These are phyloP conservation scores for Mycena sanguinolenta DNA, from an alignment of 768 basidiomycete genomes.

Conservation along the genomic window DNA sequence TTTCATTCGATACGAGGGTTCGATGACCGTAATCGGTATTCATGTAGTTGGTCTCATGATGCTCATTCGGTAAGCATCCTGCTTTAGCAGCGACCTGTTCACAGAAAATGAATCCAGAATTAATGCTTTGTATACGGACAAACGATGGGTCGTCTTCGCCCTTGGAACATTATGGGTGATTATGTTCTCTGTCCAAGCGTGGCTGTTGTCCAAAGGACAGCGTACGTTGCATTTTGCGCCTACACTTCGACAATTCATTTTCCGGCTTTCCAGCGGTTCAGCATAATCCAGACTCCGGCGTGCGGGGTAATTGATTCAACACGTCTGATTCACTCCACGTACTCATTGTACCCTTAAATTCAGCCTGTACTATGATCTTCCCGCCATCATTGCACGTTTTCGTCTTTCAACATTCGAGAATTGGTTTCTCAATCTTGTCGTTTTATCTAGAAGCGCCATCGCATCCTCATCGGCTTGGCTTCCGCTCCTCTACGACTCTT, in stretches of 20 bases:
- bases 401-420: no score
- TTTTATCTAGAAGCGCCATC: slow-evolving; percentile 49
- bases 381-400: slow-evolving; percentile 50
- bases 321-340: background rate
- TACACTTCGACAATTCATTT: background rate
- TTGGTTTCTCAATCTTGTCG: background rate
- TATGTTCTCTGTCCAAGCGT: slow-evolving; percentile 63
- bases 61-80: slow-evolving; percentile 59
- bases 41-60: slow-evolving; percentile 70
- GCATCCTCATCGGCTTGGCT: slow-evolving; percentile 66
- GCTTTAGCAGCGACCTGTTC: background rate
- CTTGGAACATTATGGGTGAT: slow-evolving; percentile 54
- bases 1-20: slow-evolving; percentile 66
- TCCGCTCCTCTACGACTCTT: slow-evolving; percentile 62
- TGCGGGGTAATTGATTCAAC: slow-evolving; percentile 46
- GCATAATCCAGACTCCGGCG: slow-evolving; percentile 54
- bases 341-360: background rate
- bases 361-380: slow-evolving; percentile 61
- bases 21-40: slow-evolving; percentile 67
- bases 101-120: slow-evolving; percentile 36
- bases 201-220: slow-evolving; percentile 63
- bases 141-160: slow-evolving; percentile 46
- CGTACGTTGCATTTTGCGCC: slow-evolving; percentile 51
- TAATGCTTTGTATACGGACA: slow-evolving; percentile 53
- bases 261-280: slow-evolving; percentile 48